Conservation (phyloP, 257 asterid genomes). For the Solanum megistacrolobum region DNA sequence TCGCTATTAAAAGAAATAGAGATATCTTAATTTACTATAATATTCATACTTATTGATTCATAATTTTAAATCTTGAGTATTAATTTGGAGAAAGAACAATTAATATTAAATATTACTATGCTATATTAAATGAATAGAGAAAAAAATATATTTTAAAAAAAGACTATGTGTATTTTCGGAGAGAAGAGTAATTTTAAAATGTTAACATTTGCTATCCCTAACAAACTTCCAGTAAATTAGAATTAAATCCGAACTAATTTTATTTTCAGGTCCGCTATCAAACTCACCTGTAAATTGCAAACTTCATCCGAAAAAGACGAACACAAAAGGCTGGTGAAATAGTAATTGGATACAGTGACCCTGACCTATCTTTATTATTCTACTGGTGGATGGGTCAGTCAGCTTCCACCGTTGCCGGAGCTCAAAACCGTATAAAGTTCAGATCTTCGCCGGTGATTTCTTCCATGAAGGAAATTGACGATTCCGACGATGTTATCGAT, state of each 20-base stretch:
- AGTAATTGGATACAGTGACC: background rate
- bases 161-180: background rate
- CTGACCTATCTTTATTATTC: background rate
- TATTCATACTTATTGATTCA: too few species aligned
- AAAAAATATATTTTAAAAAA: too few species aligned
- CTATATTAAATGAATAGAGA: background rate
- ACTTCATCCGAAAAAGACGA: background rate
- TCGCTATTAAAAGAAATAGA: too few species aligned
- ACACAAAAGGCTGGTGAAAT: background rate
- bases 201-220: background rate
- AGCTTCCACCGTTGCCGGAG: constrained; percentile 34
- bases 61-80: too few species aligned
- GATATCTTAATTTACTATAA: too few species aligned
- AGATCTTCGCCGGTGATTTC: constrained; percentile 13
- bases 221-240: background rate
- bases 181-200: background rate
- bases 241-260: constrained; percentile 6
- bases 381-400: constrained; percentile 65
- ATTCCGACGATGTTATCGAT: constrained; percentile 1
- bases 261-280: constrained; percentile 16
- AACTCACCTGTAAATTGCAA: background rate
- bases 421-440: constrained; percentile 4
- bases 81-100: background rate
- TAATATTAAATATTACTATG: background rate
- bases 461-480: background rate